Evolutionary conservation across 164 flowering plant species (phyloP), one percentile per base, ranked within the genome.

Genomic region (Umbellularia californica): DNA sequence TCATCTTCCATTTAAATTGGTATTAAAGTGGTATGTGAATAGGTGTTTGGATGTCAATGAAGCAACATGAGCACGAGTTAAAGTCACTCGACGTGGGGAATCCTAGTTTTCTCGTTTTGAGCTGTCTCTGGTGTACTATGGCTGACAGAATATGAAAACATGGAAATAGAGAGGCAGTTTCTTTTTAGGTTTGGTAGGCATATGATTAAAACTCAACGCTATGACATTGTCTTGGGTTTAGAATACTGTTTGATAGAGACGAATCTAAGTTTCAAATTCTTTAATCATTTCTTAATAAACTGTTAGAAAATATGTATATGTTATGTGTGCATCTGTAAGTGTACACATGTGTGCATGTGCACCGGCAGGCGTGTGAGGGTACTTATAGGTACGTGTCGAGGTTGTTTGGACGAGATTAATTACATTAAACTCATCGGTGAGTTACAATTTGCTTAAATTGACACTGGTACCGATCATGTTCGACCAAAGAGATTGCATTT

Each of bases 291-390:
- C n/a, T n/a, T 22, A 64, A 17, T 7, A 11, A 13, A 23, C 14
- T 10, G 15, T n/a, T 5, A 13, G 11, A 23, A 7, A 23, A 64
- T 60, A 60, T 0, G 64, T n/a, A n/a, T 60, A 64, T 24, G 28
- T 23, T 12, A 64, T 64, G 67, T 25, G 14, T 64, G 28, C 28
- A 22, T 64, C 22, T 24, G 25, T 63, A n/a, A 6, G 67, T 64
- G 3, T 63, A 64, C 67, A 64, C 30, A 55, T 55, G 67, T 24
- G 67, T 23, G 67, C 67, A 64, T 64, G 66, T 64, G 66, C 27
- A 24, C 13, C 22, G 14, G 22, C 66, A 64, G 24, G 24, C 66
- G 13, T 22, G 24, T 64, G 66, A 58, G 22, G 22, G n/a, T 14
- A 14, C n/a, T 15, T 55, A 17, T 17, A 17, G 20, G 60, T 55